Evolutionary conservation across 164 flowering plant genomes (phyloP).

Genomic region (Protea cynaroides): DNA sequence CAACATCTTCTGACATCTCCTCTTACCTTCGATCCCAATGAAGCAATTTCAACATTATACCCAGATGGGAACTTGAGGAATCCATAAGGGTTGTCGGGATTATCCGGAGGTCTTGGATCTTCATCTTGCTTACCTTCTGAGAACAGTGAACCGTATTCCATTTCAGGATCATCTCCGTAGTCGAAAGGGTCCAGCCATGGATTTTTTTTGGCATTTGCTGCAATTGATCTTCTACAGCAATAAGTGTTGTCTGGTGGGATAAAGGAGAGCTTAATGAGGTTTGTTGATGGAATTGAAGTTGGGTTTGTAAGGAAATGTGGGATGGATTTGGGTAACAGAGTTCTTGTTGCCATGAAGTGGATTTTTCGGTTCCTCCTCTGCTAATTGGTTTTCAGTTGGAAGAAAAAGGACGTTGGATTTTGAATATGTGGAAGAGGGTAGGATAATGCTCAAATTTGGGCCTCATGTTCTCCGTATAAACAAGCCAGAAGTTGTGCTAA

Average conservation of each 20-base stretch:
- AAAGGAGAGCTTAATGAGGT: conserved; percentile 25
- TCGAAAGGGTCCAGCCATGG: conserved; percentile 90
- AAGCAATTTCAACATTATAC: conserved; percentile 59
- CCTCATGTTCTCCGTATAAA: no score
- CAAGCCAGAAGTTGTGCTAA: no score
- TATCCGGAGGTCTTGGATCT: conserved; percentile 69
- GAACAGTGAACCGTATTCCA: conserved; percentile 60
- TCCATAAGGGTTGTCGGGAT: conserved; percentile 78
- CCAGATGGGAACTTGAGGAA: conserved; percentile 86
- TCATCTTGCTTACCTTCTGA: conserved; percentile 87
- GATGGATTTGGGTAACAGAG: no score
- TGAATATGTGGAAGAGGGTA: no score
- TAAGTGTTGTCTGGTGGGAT: conserved; percentile 14
- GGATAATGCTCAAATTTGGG: not conserved
- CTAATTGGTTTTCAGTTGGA: no score
- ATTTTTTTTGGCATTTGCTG: conserved; percentile 46
- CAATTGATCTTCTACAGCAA: conserved; percentile 14
- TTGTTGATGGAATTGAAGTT: conserved; percentile 26
- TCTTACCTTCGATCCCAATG: conserved; percentile 58
- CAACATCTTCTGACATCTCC: conserved; percentile 87
- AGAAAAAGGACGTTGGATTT: no score
- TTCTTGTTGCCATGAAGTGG: no score
- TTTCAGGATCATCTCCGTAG: conserved; percentile 67
- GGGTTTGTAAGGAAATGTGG: conserved; percentile 31
- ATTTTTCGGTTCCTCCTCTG: no score